Conservation (phyloP, 148 eudicot genomes). For the Talinum fruticosum region DNA sequence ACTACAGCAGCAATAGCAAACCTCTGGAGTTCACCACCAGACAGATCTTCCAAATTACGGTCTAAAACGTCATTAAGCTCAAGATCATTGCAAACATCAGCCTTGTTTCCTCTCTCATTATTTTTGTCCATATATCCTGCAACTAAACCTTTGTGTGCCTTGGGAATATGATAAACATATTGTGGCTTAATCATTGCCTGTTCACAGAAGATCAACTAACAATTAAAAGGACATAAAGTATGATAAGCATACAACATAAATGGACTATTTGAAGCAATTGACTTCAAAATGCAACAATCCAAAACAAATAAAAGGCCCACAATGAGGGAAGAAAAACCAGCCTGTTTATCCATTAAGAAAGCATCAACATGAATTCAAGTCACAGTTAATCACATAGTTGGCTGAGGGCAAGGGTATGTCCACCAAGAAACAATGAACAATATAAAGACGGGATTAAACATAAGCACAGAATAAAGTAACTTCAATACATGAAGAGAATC, state of each 20-base stretch:
- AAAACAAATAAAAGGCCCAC: too few relatives aligned
- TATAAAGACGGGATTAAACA: too few relatives aligned
- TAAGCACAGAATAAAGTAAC: not conserved
- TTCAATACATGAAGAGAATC: not conserved
- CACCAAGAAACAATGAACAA: not conserved
- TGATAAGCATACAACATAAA: too few relatives aligned
- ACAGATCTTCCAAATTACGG: conserved; percentile 85
- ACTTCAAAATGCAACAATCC: too few relatives aligned
- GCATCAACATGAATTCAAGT: not conserved
- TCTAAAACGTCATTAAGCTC: conserved; percentile 81
- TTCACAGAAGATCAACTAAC: not conserved
- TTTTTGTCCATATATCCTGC: conserved; percentile 75
- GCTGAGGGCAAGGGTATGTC: not conserved
- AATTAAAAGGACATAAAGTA: not conserved
- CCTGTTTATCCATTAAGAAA: not conserved
- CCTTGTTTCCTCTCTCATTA: conserved; percentile 73
- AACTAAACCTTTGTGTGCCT: conserved; percentile 85
- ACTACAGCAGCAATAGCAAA: conserved; percentile 91
- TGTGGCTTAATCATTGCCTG: conserved; percentile 93
- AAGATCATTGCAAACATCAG: conserved; percentile 57
- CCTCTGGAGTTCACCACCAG: conserved; percentile 96
- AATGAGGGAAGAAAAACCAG: not conserved
- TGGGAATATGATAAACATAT: conserved; percentile 90
- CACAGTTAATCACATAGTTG: not conserved
- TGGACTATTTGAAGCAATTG: too few relatives aligned